These are phyloP conservation scores for Phytophthora palmivora DNA, from an alignment of 352 stramenopile species.

Conservation along the genomic window DNA sequence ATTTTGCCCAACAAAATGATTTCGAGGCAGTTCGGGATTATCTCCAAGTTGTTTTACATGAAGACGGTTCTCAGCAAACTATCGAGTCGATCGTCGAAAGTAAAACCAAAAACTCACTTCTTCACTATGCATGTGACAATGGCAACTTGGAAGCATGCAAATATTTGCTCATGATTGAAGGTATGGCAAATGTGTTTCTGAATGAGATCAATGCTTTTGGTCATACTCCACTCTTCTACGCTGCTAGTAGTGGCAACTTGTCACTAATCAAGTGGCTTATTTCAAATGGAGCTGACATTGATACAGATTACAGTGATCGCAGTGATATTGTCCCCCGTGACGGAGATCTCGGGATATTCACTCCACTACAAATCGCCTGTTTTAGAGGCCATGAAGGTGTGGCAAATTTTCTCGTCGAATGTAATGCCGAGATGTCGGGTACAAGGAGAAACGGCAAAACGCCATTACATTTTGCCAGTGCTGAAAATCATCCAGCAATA, in stretches of 20 bases:
- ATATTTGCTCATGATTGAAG: conserved; percentile 76
- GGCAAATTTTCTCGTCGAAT: conserved; percentile 84
- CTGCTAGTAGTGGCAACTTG: conserved; percentile 70
- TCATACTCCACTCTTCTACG: conserved; percentile 84
- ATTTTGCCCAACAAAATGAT: conserved; percentile 71
- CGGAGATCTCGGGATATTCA: conserved; percentile 76
- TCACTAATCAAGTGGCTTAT: conserved; percentile 87
- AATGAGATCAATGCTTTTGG: conserved; percentile 83
- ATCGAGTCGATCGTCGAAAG: conserved; percentile 59
- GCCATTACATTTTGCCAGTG: conserved; percentile 71
- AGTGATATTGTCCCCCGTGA: conserved; percentile 55
- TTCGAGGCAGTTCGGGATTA: conserved; percentile 67
- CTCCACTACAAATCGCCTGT: conserved; percentile 78
- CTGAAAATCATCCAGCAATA: conserved; percentile 64
- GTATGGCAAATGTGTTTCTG: conserved; percentile 59
- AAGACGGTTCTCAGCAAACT: conserved; percentile 5
- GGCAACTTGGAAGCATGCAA: conserved; percentile 87
- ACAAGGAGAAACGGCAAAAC: conserved; percentile 78
- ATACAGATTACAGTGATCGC: conserved; percentile 80
- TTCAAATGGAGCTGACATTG: conserved; percentile 85
- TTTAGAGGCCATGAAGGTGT: conserved; percentile 77
- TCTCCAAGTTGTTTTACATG: conserved; percentile 58
- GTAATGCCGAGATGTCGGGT: conserved; percentile 77
- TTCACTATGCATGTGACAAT: conserved; percentile 87
- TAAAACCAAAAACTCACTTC: conserved; percentile 76